Evolutionary conservation across 805 yeast species (phyloP), one percentile per base, ranked within the genome.

Genomic region (Cyberlindnera maritima): DNA sequence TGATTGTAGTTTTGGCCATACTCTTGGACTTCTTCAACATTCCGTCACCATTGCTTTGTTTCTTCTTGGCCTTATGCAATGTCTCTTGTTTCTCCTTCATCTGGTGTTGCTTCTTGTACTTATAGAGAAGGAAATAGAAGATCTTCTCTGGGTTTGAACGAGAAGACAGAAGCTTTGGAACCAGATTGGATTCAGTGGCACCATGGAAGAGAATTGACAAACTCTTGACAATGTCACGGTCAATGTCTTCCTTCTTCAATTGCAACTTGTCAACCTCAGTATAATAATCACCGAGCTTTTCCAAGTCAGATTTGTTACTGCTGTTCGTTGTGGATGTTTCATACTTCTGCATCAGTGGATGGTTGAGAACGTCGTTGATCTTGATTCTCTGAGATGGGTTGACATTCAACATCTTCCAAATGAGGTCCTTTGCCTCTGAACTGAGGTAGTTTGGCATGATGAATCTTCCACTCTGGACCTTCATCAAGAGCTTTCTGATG

Each of bases 381-480:
- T 82, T 76, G 53, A 94, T 90, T 67, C 99, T 79, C 35, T 80
- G 75, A 23, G 67, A 71, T 14, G 99, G 98, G 54, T 90, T 81
- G 5, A 91, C 95, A 20, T 80, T 79, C 48, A 94, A 75, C 86
- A 94, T 94, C 52, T 76, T 75, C 50, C 81, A 68, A 44, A 94
- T 85, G 53, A 94, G 75, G 66, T 94, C 97, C 61, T 81, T 82
- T 5, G 99, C 98, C 56, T 94, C 96, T 26, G 71, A 55, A 3
- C 96, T 85, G 35, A 94, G 70, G 49, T 84, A 82, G 37, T 74
- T 75, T 32, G 97, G 97, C 83, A 92, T 88, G 47, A 77, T 77
- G 64, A 83, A 94, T 58, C 79, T 77, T 34, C 99, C 99, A 45
- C 83, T 80, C 69, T 92, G 97, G 19, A 94, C 99, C 64, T 94